phyloP scores from a whole-genome alignment of 257 asterid genomes.

The Solanum virginianum region DNA sequence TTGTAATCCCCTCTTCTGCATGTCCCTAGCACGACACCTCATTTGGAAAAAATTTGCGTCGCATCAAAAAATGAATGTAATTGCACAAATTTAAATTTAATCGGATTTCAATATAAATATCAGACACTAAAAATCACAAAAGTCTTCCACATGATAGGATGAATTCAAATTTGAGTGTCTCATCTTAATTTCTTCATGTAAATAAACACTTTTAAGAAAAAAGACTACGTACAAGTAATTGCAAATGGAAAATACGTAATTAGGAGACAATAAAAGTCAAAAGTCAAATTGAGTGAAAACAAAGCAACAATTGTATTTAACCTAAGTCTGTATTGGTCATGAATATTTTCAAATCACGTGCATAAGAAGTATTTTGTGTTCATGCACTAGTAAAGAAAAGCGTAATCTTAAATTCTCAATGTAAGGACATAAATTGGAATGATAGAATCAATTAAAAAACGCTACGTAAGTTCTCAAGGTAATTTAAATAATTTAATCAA shows the following conservation, averaged over 20 bases:
- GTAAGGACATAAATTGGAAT: no score
- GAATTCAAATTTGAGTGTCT: not conserved
- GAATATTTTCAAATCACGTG: not conserved
- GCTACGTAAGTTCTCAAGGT: no score
- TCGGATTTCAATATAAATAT: fast-evolving
- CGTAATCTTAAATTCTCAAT: no score
- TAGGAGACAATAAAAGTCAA: not conserved
- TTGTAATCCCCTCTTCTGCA: no score
- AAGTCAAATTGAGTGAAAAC: not conserved
- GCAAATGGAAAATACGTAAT: not conserved
- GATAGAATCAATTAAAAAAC: no score
- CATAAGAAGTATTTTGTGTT: not conserved
- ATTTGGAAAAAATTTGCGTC: not conserved
- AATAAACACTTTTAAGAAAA: not conserved
- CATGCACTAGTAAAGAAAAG: no score
- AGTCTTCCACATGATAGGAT: not conserved
- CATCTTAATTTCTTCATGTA: not conserved
- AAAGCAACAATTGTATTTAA: not conserved
- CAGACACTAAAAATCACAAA: fast-evolving
- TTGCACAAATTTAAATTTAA: not conserved
- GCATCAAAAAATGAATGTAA: fast-evolving
- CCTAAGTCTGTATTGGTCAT: not conserved
- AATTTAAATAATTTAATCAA: no score
- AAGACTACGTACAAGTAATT: not conserved
- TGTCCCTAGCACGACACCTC: no score